These are phyloP conservation scores for Clitopilus passeckerianus DNA, from an alignment of 768 basidiomycete genomes.

Conservation along the genomic window DNA sequence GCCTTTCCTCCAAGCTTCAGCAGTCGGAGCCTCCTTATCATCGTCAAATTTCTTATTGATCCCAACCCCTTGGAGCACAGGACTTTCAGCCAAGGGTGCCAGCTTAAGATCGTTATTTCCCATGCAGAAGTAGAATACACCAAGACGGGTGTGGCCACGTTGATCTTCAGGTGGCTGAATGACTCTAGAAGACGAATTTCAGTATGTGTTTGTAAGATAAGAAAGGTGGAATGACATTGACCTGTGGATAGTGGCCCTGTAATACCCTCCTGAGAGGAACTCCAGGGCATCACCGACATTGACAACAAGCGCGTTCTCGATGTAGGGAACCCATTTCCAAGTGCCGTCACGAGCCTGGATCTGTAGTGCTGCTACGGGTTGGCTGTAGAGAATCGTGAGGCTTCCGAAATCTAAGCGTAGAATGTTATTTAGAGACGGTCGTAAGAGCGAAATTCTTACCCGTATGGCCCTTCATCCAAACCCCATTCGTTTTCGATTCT, in stretches of 20 bases:
- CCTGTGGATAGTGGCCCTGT: constrained; percentile 39
- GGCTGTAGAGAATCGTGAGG: constrained; percentile 42
- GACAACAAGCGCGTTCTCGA: constrained; percentile 40
- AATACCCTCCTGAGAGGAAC: constrained; percentile 40
- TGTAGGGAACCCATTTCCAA: constrained; percentile 44
- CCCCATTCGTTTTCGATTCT: constrained; percentile 34
- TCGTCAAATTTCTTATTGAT: constrained; percentile 33
- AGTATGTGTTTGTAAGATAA: too few relatives aligned
- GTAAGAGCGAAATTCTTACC: constrained; percentile 18
- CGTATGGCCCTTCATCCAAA: constrained; percentile 49
- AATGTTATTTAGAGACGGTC: constrained; percentile 27
- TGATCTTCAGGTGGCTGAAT: constrained; percentile 43
- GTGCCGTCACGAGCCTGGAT: constrained; percentile 33
- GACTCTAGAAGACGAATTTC: constrained; percentile 16
- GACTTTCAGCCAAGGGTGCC: constrained; percentile 31
- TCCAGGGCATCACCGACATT: constrained; percentile 43
- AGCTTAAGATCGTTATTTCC: constrained; percentile 39
- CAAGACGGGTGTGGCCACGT: constrained; percentile 31
- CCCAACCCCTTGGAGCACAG: constrained; percentile 42
- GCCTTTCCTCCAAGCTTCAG: constrained; percentile 47
- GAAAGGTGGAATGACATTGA: neutral
- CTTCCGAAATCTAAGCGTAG: constrained; percentile 32
- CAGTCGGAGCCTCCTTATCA: constrained; percentile 36
- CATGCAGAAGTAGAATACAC: constrained; percentile 53
- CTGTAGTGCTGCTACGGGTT: constrained; percentile 43